Conservation (phyloP, 2,329 filamentous ascomycete genomes). For the Ophiosphaerella narmari region DNA sequence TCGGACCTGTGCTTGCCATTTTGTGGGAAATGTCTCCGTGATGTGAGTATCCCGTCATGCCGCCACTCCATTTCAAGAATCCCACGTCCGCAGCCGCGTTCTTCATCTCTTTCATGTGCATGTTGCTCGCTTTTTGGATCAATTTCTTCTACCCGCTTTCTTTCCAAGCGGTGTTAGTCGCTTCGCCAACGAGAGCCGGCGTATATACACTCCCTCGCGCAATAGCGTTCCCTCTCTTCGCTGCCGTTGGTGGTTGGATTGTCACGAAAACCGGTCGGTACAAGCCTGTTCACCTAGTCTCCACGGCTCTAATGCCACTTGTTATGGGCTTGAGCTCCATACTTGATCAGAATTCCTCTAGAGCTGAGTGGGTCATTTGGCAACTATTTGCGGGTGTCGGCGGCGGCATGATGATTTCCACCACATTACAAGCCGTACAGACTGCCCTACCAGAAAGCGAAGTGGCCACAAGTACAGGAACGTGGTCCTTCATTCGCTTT, state of each 20-base stretch:
- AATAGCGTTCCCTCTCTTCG: conserved; percentile 10
- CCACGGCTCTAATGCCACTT: neutral
- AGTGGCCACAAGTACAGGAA: conserved; percentile 9
- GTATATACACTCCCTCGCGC: conserved; percentile 12
- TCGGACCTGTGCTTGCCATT: conserved; percentile 43
- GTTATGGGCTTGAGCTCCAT: conserved; percentile 4
- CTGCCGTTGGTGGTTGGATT: conserved; percentile 1
- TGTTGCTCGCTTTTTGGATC: conserved; percentile 44
- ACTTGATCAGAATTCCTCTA: conserved; percentile 8
- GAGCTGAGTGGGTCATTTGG: conserved; percentile 10
- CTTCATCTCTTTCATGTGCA: conserved; percentile 46
- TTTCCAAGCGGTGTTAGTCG: conserved; percentile 50
- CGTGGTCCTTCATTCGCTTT: conserved; percentile 12
- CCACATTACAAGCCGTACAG: conserved; percentile 48
- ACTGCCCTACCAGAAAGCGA: conserved; percentile 14
- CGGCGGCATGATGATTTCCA: conserved; percentile 2
- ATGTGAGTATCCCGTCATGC: conserved; percentile 36
- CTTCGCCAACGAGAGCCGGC: conserved; percentile 41
- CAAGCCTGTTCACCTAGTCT: conserved; percentile 3
- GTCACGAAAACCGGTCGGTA: conserved; percentile 31
- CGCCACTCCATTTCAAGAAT: conserved; percentile 48
- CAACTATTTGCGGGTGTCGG: conserved; percentile 7
- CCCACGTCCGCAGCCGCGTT: conserved; percentile 40
- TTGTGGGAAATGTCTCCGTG: conserved; percentile 42
- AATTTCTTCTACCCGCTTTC: conserved; percentile 53